Evolutionary conservation across 192 early-diverging fungal genomes (phyloP), one percentile per base, ranked within the genome.

Genomic region (Dissophora ornata): DNA sequence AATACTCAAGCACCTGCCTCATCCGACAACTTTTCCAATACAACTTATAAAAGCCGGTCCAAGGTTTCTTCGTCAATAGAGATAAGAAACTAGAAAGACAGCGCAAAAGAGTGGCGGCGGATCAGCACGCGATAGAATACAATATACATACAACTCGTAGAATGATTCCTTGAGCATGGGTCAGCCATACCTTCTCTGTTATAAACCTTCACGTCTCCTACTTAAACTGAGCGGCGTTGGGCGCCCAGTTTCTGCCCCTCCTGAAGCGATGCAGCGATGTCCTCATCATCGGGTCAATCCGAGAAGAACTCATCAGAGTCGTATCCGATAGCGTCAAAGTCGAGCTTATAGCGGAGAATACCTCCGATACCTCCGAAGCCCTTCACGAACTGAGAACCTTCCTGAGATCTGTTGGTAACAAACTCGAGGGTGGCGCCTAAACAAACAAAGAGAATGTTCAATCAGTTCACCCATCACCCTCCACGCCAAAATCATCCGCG

Each of bases 361-460:
- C 94, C 97, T 49, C 96, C 98, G 69, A 99, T 98, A 42, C 98
- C 98, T 84, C 98, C 98, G 82, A 99, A 99, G 24, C 98, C 98
- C 74, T 93, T 94, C 61, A 97, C 95, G 84, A 98, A 99, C 84
- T 98, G 96, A 33, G 95, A 92, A 45, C 96, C 97, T 83, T 98
- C 97, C 64, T 93, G 93, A 34, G 96, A 96, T 67, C 90, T 84
- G 87, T 99, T 95, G 32, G 96, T 98, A 49, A 99, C 89, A 82
- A 96, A 97, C 83, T 99, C 98, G 13, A 99, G 85, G 21, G 82
- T 85, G 26, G 96, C 94, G 58, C 94, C 79, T 79, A 52, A 13
- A 10, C 34, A 24, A 21, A 45, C 2, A 33, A 65, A 3, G 19
- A 46, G 26, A 47, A 42, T 15, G 59, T 4, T 30, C 19, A 28